Evolutionary conservation across 2,329 filamentous ascomycete genomes (phyloP).

Genomic region (Fusarium sp.): DNA sequence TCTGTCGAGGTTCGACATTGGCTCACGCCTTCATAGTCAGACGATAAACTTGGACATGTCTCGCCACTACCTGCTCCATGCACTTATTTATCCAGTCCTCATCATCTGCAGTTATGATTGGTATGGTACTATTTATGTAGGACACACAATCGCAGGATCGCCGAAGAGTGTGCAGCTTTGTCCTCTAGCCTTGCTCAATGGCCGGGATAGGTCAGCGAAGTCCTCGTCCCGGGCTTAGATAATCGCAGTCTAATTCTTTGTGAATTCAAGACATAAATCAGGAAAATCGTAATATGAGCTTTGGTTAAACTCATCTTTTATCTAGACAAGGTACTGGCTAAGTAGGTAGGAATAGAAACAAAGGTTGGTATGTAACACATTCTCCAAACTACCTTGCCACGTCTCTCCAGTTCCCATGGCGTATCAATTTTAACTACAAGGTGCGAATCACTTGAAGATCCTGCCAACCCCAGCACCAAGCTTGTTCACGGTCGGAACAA

Average conservation of each 20-base stretch:
- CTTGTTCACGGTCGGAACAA: slow-evolving; percentile 57
- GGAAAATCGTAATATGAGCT: not conserved
- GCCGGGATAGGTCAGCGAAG: not conserved
- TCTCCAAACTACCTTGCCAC: not conserved
- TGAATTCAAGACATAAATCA: not conserved
- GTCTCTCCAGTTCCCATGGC: too few relatives aligned
- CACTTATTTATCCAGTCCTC: too few relatives aligned
- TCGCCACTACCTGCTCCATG: too few relatives aligned
- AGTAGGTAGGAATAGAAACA: not conserved
- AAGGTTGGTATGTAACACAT: not conserved
- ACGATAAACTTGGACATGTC: too few relatives aligned
- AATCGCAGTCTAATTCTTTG: too few relatives aligned
- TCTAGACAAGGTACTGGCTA: not conserved
- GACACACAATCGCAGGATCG: too few relatives aligned
- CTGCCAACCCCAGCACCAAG: slow-evolving; percentile 60
- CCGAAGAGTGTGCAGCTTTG: not conserved
- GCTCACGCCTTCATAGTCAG: too few relatives aligned
- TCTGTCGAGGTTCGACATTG: too few relatives aligned
- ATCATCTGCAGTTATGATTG: too few relatives aligned
- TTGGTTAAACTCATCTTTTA: not conserved
- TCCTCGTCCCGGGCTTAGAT: not conserved
- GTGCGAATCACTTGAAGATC: slow-evolving; percentile 39
- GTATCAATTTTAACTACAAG: too few relatives aligned
- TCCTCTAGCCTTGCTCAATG: not conserved
- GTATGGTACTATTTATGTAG: too few relatives aligned